phyloP scores from a whole-genome alignment of 2,329 filamentous ascomycete species.

The Cercospora citrullina region DNA sequence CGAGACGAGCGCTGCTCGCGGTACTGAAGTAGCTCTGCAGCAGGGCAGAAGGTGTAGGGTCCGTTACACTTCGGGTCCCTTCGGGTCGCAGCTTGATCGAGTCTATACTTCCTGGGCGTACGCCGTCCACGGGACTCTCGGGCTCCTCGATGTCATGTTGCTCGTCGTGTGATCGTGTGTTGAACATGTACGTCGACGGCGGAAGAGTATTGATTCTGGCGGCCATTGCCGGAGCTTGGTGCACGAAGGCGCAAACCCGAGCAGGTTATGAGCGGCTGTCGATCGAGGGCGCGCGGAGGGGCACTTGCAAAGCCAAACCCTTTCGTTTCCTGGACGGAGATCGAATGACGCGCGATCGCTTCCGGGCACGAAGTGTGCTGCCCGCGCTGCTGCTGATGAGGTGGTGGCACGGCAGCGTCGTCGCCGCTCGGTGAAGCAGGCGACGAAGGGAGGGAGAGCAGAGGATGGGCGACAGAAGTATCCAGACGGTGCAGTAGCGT shows the following conservation, averaged over 20 bases:
- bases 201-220: conserved; percentile 13
- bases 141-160: conserved; percentile 10
- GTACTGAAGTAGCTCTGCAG: conserved; percentile 34
- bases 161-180: conserved; percentile 4
- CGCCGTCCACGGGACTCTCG: conserved; percentile 15
- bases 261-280: background rate
- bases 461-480: background rate
- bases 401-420: background rate
- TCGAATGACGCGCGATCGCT: background rate
- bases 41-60: conserved; percentile 38
- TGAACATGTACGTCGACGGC: conserved; percentile 2
- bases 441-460: background rate
- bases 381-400: background rate
- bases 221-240: conserved; percentile 13
- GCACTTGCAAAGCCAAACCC: background rate
- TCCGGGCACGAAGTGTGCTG: background rate
- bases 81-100: conserved; percentile 29
- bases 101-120: conserved; percentile 5
- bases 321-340: background rate
- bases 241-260: background rate
- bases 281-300: background rate
- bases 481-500: background rate
- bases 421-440: background rate
- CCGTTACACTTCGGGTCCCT: conserved; percentile 38
- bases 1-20: conserved; percentile 28